Base-by-base conservation (phyloP, 2,329 filamentous ascomycete genomes). In the Periconia digitata region DNA sequence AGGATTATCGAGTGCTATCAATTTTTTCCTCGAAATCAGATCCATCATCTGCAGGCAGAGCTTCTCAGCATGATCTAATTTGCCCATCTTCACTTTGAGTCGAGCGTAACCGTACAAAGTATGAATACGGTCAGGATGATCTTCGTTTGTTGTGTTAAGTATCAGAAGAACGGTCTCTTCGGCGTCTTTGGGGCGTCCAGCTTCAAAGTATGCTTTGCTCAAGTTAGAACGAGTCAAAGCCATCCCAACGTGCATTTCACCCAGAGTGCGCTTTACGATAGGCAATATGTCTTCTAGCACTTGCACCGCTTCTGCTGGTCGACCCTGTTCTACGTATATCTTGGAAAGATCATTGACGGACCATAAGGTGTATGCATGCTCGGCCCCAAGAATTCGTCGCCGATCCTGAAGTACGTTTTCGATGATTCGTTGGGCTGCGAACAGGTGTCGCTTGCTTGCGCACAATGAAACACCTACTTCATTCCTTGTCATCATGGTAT, bases 361-460 rank as follows among this genome's bases (percentile, higher is more conserved):
- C 35, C 59, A 50, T 6, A 68, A 52, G 10, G 64, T 69, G 44
- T 59, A 64, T 10, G 64, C 56, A 29, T 68, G 58, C 37, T 64
- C 57, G 20, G 58, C 55, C 6, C 64, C 63, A 13, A 65, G 49
- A 20, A 56, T 55, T 24, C 50, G 29, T 49, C 43, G 45, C 23
- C 56, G 48, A 32, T 53, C 35, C n/a, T 50, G 15, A 8, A 64
- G 36, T 7, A 64, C 55, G 37, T 55, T 52, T 46, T 53, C 46
- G 6, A 57, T 40, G 8, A 57, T 18, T 15, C 37, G 13, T 46
- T 45, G 41, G 3, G 43, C 52, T 20, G 35, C 49, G 40, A 21
- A 12, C 13, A 58, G 41, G 36, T 55, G 43, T 34, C 43, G 43
- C 35, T 49, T 55, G 17, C 48, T 48, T 23, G 51, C 49, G 36